These are phyloP conservation scores for Rhizopus delemar DNA, from an alignment of 371 early-diverging fungal species.

Conservation along the genomic window DNA sequence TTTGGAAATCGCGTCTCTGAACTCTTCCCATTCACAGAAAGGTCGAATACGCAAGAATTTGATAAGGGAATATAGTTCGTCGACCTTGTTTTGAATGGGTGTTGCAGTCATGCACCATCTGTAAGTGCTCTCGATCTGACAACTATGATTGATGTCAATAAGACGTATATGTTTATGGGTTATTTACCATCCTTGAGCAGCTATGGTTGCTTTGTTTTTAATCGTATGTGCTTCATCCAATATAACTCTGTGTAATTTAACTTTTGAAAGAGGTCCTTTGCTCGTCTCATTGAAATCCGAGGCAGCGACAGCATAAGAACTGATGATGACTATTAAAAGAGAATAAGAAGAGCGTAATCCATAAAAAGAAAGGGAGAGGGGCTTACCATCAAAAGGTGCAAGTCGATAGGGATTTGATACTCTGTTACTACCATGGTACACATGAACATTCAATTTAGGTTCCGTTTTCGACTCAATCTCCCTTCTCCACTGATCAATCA, in stretches of 20 bases:
- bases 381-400: slow-evolving; percentile 44
- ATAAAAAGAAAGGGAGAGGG: slow-evolving; percentile 16
- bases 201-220: slow-evolving; percentile 69
- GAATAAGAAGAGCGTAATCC: neutral
- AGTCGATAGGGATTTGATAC: slow-evolving; percentile 36
- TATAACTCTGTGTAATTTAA: slow-evolving; percentile 59
- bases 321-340: slow-evolving; percentile 39
- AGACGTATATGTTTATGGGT: neutral
- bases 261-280: slow-evolving; percentile 19
- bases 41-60: slow-evolving; percentile 77
- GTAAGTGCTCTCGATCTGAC: slow-evolving; percentile 59
- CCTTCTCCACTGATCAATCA: slow-evolving; percentile 67
- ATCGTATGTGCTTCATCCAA: slow-evolving; percentile 92
- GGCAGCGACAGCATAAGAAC: slow-evolving; percentile 38
- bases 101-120: slow-evolving; percentile 83
- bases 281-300: slow-evolving; percentile 9
- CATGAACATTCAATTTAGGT: slow-evolving; percentile 47
- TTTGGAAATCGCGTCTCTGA: slow-evolving; percentile 55
- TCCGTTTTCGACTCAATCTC: slow-evolving; percentile 58
- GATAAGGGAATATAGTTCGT: slow-evolving; percentile 82
- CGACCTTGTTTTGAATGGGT: slow-evolving; percentile 85
- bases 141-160: slow-evolving; percentile 27
- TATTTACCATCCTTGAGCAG: slow-evolving; percentile 57
- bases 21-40: slow-evolving; percentile 58
- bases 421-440: slow-evolving; percentile 58